Evolutionary conservation across 371 early-diverging fungal species (phyloP).

Genomic region (Rhizomucor pusillus): DNA sequence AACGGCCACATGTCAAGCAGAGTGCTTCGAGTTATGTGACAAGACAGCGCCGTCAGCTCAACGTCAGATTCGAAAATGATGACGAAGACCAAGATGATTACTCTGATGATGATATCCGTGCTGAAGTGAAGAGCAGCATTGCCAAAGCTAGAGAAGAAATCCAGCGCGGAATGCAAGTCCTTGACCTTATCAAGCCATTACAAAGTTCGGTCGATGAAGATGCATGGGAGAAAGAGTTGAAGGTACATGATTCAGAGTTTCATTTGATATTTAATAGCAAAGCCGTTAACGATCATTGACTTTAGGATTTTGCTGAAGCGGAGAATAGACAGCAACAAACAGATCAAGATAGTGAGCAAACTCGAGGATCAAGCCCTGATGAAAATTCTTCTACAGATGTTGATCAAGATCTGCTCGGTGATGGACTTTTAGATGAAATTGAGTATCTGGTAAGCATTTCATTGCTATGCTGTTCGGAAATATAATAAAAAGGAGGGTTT

Average conservation of each 20-base stretch:
- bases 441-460: constrained; percentile 23
- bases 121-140: constrained; percentile 51
- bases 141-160: constrained; percentile 68
- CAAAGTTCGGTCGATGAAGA: constrained; percentile 25
- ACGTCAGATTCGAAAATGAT: constrained; percentile 1
- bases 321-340: constrained; percentile 14
- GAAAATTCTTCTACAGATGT: constrained; percentile 31
- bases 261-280: neutral
- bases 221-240: constrained; percentile 41
- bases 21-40: constrained; percentile 7
- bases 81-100: constrained; percentile 15
- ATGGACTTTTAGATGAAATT: constrained; percentile 29
- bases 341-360: constrained; percentile 17
- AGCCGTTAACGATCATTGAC: too few species aligned
- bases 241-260: constrained; percentile 13
- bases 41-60: neutral
- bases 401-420: constrained; percentile 13
- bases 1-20: constrained; percentile 4
- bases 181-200: constrained; percentile 45
- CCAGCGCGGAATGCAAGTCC: constrained; percentile 47
- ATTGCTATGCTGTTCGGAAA: neutral
- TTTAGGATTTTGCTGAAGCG: constrained; percentile 36
- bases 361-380: constrained; percentile 28
- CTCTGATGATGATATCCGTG: constrained; percentile 24
- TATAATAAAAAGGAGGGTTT: neutral